Conservation (phyloP, 2,329 filamentous ascomycete genomes). For the Phoma sp. region DNA sequence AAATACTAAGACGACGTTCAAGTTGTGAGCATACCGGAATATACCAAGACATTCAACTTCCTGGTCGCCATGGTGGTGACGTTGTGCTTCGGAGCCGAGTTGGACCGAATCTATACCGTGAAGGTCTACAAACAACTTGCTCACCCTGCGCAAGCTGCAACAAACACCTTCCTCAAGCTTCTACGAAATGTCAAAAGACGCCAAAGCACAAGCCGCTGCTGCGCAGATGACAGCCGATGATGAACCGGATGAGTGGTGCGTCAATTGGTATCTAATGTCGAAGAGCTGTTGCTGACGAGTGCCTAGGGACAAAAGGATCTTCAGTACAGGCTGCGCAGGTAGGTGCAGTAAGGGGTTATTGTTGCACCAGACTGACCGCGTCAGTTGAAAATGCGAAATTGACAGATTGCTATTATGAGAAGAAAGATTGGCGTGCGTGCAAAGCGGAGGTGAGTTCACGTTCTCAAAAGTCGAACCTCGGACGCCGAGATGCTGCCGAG, state of each 20-base stretch:
- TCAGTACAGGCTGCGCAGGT: conserved; percentile 94
- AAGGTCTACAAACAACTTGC: conserved; percentile 7
- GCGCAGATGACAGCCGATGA: conserved; percentile 68
- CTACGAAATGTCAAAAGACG: conserved; percentile 63
- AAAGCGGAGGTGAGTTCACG: conserved; percentile 75
- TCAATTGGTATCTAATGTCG: conserved; percentile 27
- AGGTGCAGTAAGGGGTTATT: conserved; percentile 18
- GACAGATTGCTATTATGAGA: conserved; percentile 95
- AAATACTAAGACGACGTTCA: neutral
- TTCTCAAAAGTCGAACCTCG: conserved; percentile 15
- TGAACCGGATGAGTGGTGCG: conserved; percentile 94
- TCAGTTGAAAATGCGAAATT: conserved; percentile 85
- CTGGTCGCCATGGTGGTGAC: conserved; percentile 64
- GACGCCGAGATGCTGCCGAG: conserved; percentile 39
- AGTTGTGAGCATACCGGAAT: conserved; percentile 68
- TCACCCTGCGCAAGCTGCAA: conserved; percentile 10
- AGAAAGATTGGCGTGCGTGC: conserved; percentile 93
- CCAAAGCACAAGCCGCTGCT: conserved; percentile 48
- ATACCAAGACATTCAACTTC: conserved; percentile 90
- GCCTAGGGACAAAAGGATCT: conserved; percentile 93
- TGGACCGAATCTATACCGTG: conserved; percentile 38
- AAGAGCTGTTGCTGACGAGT: conserved; percentile 1
- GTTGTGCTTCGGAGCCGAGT: conserved; percentile 33
- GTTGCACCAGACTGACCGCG: neutral
- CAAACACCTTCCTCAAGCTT: conserved; percentile 11